Evolutionary conservation across 2,329 filamentous ascomycete genomes (phyloP).

Genomic region (Neurospora sp.): DNA sequence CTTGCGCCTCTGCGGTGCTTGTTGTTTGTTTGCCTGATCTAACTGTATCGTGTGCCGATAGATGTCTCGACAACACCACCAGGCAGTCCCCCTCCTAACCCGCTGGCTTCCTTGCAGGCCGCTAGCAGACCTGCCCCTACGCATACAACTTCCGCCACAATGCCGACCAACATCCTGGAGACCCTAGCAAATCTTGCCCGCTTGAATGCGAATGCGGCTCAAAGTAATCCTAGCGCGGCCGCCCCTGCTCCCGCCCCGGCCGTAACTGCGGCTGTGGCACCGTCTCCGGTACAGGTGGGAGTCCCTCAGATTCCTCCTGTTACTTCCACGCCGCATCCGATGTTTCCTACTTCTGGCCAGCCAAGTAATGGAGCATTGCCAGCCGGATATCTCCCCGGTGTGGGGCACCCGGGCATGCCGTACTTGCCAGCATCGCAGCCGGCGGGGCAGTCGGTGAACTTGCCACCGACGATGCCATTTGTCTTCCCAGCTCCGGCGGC

Average conservation of each 20-base stretch:
- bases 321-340: conserved; percentile 5
- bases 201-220: conserved; percentile 49
- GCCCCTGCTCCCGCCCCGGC: conserved; percentile 33
- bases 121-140: conserved; percentile 27
- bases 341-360: conserved; percentile 11
- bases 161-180: conserved; percentile 55
- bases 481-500: conserved; percentile 22
- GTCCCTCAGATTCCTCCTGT: conserved; percentile 4
- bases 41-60: conserved; percentile 32
- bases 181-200: conserved; percentile 73
- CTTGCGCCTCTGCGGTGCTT: conserved; percentile 1
- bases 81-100: conserved; percentile 45
- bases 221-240: conserved; percentile 31
- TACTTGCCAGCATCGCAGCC: conserved; percentile 29
- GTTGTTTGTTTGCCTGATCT: conserved; percentile 19
- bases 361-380: conserved; percentile 19
- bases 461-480: conserved; percentile 28
- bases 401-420: conserved; percentile 16
- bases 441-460: conserved; percentile 49
- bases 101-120: conserved; percentile 26
- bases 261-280: conserved; percentile 22
- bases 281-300: conserved; percentile 17
- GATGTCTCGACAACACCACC: conserved; percentile 63
- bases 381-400: conserved; percentile 11
- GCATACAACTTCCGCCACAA: conserved; percentile 33